These are phyloP conservation scores for Luzula sylvatica DNA, from an alignment of 176 grass and related monocot species.

Conservation along the genomic window DNA sequence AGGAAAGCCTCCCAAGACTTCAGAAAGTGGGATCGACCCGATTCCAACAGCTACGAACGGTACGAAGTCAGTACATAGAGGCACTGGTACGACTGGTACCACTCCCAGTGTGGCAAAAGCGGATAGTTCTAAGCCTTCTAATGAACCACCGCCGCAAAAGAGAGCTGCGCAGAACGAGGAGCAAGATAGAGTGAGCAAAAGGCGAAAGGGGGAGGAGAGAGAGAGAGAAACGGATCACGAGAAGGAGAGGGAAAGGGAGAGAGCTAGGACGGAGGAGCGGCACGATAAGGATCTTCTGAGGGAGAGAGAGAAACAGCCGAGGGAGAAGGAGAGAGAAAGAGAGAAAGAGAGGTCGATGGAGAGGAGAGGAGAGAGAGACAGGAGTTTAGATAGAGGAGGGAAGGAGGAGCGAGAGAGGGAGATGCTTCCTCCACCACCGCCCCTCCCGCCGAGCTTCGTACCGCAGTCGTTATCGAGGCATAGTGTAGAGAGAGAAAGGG, in stretches of 20 bases:
- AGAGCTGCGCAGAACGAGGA: conserved; percentile 43
- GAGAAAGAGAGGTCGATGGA: conserved; percentile 51
- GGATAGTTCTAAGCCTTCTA: conserved; percentile 29
- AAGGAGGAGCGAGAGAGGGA: conserved; percentile 65
- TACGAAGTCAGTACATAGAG: conserved; percentile 11
- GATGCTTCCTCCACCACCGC: conserved; percentile 86
- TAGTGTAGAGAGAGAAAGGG: conserved; percentile 77
- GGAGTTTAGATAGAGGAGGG: conserved; percentile 50
- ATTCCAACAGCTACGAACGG: conserved; percentile 14
- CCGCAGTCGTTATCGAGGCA: conserved; percentile 80
- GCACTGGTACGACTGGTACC: not conserved
- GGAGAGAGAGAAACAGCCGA: conserved; percentile 89
- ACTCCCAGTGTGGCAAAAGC: conserved; percentile 7
- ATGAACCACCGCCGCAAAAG: conserved; percentile 57
- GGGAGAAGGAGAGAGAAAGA: conserved; percentile 58
- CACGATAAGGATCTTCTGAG: conserved; percentile 62
- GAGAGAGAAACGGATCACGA: conserved; percentile 58
- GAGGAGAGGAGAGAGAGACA: conserved; percentile 91
- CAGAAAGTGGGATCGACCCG: conserved; percentile 23
- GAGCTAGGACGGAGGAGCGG: conserved; percentile 60
- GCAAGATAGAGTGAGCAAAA: conserved; percentile 63
- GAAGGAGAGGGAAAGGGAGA: conserved; percentile 84
- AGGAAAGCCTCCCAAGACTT: conserved; percentile 53
- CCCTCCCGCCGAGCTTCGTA: conserved; percentile 90
- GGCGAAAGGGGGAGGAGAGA: conserved; percentile 81